Percentiles rank a stretch among this genome's conserved stretches.
Evolutionary conservation across 441 rosid genomes (phyloP).

Genomic region (Omphalea diandra): DNA sequence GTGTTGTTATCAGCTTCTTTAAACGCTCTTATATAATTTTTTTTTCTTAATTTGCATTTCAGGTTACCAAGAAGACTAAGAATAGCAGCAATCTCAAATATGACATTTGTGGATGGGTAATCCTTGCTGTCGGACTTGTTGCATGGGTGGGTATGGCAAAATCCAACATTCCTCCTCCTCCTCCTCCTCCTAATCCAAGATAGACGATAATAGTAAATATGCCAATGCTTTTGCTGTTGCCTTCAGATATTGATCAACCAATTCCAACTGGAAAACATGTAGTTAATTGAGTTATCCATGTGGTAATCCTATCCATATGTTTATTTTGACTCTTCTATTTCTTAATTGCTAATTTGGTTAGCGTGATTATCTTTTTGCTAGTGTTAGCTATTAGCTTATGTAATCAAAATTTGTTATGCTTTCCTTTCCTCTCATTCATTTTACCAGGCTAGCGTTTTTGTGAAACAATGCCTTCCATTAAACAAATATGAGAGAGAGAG

Average conservation of each 20-base stretch:
- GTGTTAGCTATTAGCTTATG: not conserved
- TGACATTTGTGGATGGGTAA: slow-evolving; percentile 76
- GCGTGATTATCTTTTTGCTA: not conserved
- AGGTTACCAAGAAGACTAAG: slow-evolving; percentile 58
- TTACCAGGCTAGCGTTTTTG: not conserved
- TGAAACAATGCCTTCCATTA: not conserved
- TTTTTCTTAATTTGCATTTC: slow-evolving; percentile 16
- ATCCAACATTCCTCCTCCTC: slow-evolving; percentile 52
- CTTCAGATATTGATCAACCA: slow-evolving; percentile 8
- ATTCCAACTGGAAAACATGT: slow-evolving; percentile 18
- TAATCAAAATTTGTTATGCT: not conserved
- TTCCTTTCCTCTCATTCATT: not conserved
- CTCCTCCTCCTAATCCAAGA: slow-evolving; percentile 43
- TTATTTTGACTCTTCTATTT: slow-evolving; percentile 21
- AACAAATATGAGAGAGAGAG: too few relatives aligned
- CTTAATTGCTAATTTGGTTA: slow-evolving; percentile 11
- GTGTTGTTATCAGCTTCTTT: not conserved
- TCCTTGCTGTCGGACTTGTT: slow-evolving; percentile 76
- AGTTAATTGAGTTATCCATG: slow-evolving; percentile 18
- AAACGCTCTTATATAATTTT: too few relatives aligned
- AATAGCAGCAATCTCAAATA: slow-evolving; percentile 64
- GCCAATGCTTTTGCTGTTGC: slow-evolving; percentile 19
- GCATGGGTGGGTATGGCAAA: slow-evolving; percentile 77
- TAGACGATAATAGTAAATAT: slow-evolving; percentile 23
- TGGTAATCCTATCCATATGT: slow-evolving; percentile 20